phyloP scores from a whole-genome alignment of 1,284 basidiomycete species.

The Sporisorium scitamineum region DNA sequence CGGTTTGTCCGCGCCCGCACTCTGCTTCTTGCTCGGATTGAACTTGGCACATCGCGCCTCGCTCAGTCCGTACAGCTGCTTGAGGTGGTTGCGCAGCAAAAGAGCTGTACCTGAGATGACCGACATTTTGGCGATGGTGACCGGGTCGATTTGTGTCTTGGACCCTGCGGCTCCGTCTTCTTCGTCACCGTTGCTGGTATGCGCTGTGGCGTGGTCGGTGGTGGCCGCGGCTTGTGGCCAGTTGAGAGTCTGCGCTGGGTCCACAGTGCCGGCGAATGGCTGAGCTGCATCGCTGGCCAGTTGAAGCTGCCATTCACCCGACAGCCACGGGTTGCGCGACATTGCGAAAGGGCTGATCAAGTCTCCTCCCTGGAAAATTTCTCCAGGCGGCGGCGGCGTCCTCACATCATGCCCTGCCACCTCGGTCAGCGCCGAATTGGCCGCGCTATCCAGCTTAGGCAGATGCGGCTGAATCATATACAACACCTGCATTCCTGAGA shows the following conservation, averaged over 20 bases:
- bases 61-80: slow-evolving; percentile 56
- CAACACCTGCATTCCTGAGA: slow-evolving; percentile 81
- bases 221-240: background rate
- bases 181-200: slow-evolving; percentile 13
- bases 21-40: slow-evolving; percentile 54
- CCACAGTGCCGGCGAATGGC: slow-evolving; percentile 20
- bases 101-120: slow-evolving; percentile 51
- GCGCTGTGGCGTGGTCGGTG: background rate
- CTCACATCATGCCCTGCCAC: slow-evolving; percentile 8
- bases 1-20: slow-evolving; percentile 51
- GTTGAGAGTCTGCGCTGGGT: slow-evolving; percentile 29
- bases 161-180: slow-evolving; percentile 9
- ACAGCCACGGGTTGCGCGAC: slow-evolving; percentile 42
- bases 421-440: background rate
- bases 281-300: slow-evolving; percentile 17
- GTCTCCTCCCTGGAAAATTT: slow-evolving; percentile 5
- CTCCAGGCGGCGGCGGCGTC: slow-evolving; percentile 31
- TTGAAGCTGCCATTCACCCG: slow-evolving; percentile 44
- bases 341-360: slow-evolving; percentile 35
- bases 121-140: slow-evolving; percentile 49
- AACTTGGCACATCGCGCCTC: slow-evolving; percentile 60
- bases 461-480: slow-evolving; percentile 53
- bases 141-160: slow-evolving; percentile 18
- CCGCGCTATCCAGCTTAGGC: slow-evolving; percentile 30
- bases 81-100: slow-evolving; percentile 61